These are phyloP conservation scores for Evernia prunastri DNA, from an alignment of 495 filamentous ascomycete species.

Conservation along the genomic window DNA sequence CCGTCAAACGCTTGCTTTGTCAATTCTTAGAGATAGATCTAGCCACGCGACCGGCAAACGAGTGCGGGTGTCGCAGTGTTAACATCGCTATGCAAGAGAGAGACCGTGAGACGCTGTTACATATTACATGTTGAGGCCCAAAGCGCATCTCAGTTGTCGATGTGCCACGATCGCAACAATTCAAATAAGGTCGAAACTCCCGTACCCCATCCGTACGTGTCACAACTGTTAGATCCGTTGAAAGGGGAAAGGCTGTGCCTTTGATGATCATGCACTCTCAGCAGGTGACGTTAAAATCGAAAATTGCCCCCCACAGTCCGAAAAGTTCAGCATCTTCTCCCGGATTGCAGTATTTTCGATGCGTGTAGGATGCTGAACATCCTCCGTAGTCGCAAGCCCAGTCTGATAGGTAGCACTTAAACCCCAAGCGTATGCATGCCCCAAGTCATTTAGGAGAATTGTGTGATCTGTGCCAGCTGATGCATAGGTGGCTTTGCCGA, in stretches of 20 bases:
- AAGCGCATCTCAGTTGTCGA: background rate
- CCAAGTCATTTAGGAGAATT: constrained; percentile 50
- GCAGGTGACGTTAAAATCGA: constrained; percentile 34
- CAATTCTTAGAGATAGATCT: background rate
- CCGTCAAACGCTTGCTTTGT: background rate
- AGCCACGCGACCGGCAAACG: background rate
- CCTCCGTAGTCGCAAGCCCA: constrained; percentile 50
- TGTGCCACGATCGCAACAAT: background rate
- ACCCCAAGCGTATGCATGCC: constrained; percentile 56
- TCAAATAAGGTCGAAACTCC: background rate
- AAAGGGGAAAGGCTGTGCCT: background rate
- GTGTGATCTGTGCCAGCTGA: constrained; percentile 51
- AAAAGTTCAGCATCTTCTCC: constrained; percentile 49
- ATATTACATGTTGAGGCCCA: background rate
- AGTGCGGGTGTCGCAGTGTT: background rate
- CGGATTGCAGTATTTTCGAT: constrained; percentile 56
- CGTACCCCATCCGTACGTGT: background rate
- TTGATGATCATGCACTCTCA: background rate
- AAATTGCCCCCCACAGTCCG: constrained; percentile 58
- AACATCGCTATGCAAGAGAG: background rate
- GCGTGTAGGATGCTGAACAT: constrained; percentile 50
- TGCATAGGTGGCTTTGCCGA: constrained; percentile 39
- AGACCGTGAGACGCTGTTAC: background rate
- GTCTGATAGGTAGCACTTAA: constrained; percentile 60
- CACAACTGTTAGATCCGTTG: too few species aligned